phyloP scores from a whole-genome alignment of 1,284 basidiomycete species.

The Trichosporon inkin region DNA sequence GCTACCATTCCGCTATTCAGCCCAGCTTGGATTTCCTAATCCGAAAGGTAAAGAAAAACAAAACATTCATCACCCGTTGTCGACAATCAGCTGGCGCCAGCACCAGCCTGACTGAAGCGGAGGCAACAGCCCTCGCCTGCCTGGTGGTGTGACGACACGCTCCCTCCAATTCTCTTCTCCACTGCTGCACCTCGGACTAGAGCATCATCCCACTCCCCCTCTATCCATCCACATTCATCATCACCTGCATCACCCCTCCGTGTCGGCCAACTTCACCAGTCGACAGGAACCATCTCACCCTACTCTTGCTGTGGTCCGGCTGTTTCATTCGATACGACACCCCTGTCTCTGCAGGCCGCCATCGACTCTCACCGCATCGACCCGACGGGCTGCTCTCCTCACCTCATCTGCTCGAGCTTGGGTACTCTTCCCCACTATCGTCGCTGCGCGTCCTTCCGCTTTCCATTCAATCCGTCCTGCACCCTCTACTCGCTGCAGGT shows the following conservation, averaged over 20 bases:
- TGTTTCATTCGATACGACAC: not conserved
- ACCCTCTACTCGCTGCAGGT: not conserved
- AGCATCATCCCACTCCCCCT: conserved; percentile 3
- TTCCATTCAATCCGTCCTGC: not conserved
- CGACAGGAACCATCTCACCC: not conserved
- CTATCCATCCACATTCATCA: conserved; percentile 9
- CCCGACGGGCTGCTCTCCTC: not conserved
- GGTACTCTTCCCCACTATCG: not conserved
- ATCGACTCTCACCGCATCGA: conserved; percentile 5
- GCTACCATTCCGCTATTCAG: not conserved
- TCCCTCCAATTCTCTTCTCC: conserved; percentile 9
- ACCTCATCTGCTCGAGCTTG: not conserved
- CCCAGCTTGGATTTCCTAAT: not conserved
- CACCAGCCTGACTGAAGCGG: not conserved
- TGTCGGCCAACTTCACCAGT: not conserved
- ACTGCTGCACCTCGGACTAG: not conserved
- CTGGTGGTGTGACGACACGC: conserved; percentile 8
- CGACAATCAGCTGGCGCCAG: no score
- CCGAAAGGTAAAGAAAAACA: no score
- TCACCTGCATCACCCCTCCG: not conserved
- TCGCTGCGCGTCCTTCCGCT: not conserved
- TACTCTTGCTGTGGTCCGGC: not conserved
- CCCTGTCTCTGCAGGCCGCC: not conserved
- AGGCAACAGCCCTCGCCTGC: not conserved
- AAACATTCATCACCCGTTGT: not conserved